These are phyloP conservation scores for Zygotorulaspora florentina DNA, from an alignment of 805 yeast species.

Conservation along the genomic window DNA sequence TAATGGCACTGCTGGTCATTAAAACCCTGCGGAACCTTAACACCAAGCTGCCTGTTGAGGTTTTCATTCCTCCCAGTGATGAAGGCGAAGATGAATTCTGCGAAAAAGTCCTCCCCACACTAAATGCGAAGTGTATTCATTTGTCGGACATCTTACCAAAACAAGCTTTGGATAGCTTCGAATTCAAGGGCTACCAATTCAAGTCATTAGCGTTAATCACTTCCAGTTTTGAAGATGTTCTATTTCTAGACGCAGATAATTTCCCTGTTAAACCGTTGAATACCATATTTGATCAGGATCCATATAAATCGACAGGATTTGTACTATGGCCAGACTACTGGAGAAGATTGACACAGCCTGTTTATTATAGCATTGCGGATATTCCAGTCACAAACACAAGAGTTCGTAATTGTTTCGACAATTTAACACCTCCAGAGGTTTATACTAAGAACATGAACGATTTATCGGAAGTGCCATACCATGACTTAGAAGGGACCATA, in stretches of 20 bases:
- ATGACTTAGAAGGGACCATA: conserved; percentile 58
- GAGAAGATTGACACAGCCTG: conserved; percentile 79
- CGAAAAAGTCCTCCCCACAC: conserved; percentile 50
- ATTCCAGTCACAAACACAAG: conserved; percentile 42
- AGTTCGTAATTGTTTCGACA: conserved; percentile 38
- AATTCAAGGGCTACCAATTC: conserved; percentile 60
- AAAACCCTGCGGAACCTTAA: conserved; percentile 51
- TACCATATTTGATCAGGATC: conserved; percentile 52
- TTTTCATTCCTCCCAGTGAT: conserved; percentile 59
- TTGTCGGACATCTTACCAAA: conserved; percentile 53
- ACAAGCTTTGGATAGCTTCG: conserved; percentile 38
- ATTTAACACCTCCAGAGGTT: conserved; percentile 34
- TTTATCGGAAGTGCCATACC: conserved; percentile 42
- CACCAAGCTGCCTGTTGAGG: conserved; percentile 72
- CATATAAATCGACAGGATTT: conserved; percentile 50
- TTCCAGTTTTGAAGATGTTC: conserved; percentile 69
- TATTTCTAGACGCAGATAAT: conserved; percentile 73
- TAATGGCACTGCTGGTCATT: conserved; percentile 64
- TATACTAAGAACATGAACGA: conserved; percentile 24
- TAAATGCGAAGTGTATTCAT: conserved; percentile 58
- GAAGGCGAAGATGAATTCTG: conserved; percentile 61
- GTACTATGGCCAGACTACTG: conserved; percentile 86
- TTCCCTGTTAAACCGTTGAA: conserved; percentile 67
- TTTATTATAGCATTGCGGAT: conserved; percentile 67
- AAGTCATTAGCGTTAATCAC: conserved; percentile 68